phyloP scores from a whole-genome alignment of 805 yeast species.

The Spathaspora sp. region DNA sequence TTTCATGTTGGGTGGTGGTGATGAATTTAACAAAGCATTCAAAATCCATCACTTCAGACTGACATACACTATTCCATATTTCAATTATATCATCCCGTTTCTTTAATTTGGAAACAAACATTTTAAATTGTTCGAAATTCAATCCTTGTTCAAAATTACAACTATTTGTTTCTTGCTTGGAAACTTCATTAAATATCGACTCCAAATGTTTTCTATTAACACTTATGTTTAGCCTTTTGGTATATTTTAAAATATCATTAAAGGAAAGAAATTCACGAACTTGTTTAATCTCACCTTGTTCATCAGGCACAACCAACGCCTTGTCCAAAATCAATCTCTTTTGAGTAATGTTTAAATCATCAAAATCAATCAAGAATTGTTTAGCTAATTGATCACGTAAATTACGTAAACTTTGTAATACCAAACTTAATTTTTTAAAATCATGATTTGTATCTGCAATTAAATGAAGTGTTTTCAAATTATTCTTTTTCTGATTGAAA shows the following conservation, averaged over 20 bases:
- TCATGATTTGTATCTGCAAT: slow-evolving; percentile 66
- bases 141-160: slow-evolving; percentile 37
- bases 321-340: slow-evolving; percentile 22
- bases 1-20: slow-evolving; percentile 45
- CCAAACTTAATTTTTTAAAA: slow-evolving; percentile 49
- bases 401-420: slow-evolving; percentile 59
- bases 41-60: slow-evolving; percentile 15
- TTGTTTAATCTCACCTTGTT: slow-evolving; percentile 12
- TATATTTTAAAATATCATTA: slow-evolving; percentile 62
- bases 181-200: slow-evolving; percentile 38
- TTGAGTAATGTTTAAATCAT: slow-evolving; percentile 29
- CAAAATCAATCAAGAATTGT: slow-evolving; percentile 43
- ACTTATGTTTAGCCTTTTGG: slow-evolving; percentile 68
- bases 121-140: slow-evolving; percentile 69
- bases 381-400: slow-evolving; percentile 62
- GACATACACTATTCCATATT: slow-evolving; percentile 43
- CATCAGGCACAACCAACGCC: background rate
- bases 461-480: slow-evolving; percentile 75
- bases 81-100: slow-evolving; percentile 55
- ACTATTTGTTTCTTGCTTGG: slow-evolving; percentile 28
- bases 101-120: slow-evolving; percentile 67
- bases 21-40: slow-evolving; percentile 38
- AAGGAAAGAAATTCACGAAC: slow-evolving; percentile 44
- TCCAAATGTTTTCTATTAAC: slow-evolving; percentile 53
- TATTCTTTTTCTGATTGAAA: slow-evolving; percentile 52